Evolutionary conservation across 371 early-diverging fungal species (phyloP).

Genomic region (Smittium mucronatum): DNA sequence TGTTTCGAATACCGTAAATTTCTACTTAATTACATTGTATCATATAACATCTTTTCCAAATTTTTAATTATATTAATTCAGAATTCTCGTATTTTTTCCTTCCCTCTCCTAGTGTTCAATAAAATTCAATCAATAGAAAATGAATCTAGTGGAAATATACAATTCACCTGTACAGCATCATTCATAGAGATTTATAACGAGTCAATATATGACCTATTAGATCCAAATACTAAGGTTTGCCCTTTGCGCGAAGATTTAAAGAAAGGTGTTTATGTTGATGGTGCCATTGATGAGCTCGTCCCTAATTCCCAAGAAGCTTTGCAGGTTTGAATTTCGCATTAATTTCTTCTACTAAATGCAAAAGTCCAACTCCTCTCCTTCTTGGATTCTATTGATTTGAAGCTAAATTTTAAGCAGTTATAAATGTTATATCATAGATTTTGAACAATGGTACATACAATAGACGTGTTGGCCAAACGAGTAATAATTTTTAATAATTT

Average conservation of each 20-base stretch:
- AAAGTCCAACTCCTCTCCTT: too few relatives aligned
- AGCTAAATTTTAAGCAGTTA: too few relatives aligned
- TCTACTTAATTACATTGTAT: constrained; percentile 10
- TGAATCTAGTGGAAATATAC: constrained; percentile 28
- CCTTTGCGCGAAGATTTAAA: constrained; percentile 47
- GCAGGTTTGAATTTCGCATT: constrained; percentile 33
- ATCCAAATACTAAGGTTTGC: constrained; percentile 37
- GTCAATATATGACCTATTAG: constrained; percentile 69
- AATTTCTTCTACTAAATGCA: too few relatives aligned
- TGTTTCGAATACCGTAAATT: constrained; percentile 37
- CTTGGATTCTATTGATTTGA: too few relatives aligned
- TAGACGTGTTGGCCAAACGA: background rate
- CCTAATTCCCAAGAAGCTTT: constrained; percentile 43
- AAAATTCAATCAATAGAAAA: constrained; percentile 34
- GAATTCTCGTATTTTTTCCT: constrained; percentile 12
- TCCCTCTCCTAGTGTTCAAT: constrained; percentile 27
- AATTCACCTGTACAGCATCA: constrained; percentile 60
- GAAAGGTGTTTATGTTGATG: constrained; percentile 44
- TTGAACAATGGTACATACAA: background rate
- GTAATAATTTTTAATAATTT: too few relatives aligned
- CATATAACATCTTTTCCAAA: background rate
- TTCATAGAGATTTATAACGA: constrained; percentile 91
- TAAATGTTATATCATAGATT: too few relatives aligned
- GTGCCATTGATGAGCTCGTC: constrained; percentile 42
- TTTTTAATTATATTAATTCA: too few relatives aligned